These are phyloP conservation scores for Starmerella bombi DNA, from an alignment of 805 yeast genomes.

Conservation along the genomic window DNA sequence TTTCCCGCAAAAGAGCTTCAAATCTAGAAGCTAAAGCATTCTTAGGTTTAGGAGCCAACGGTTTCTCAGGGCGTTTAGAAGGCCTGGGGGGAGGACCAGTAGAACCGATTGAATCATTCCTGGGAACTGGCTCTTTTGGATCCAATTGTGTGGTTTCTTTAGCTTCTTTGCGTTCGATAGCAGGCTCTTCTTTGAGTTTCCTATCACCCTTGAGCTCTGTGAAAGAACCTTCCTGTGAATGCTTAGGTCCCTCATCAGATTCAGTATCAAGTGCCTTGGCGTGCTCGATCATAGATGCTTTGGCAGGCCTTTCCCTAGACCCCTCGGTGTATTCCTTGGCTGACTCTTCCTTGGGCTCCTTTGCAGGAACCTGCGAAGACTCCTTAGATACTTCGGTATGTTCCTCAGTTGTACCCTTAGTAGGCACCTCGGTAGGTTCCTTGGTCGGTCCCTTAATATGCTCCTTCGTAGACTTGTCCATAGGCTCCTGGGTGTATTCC, in stretches of 20 bases:
- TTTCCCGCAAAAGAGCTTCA: conserved; percentile 16
- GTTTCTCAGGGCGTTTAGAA: conserved; percentile 8
- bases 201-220: conserved; percentile 1
- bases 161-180: too few relatives aligned
- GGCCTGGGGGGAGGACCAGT: too few relatives aligned
- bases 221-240: not conserved
- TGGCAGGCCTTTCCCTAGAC: not conserved
- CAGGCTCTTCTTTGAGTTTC: too few relatives aligned
- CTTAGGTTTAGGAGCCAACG: conserved; percentile 14
- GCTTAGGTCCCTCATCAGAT: not conserved
- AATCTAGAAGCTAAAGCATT: conserved; percentile 15
- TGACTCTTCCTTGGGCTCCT: not conserved
- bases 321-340: not conserved
- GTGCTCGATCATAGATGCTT: not conserved
- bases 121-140: too few relatives aligned
- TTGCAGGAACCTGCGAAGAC: not conserved
- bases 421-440: not conserved
- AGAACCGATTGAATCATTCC: too few relatives aligned
- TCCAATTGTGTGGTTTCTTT: too few relatives aligned
- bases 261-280: not conserved
- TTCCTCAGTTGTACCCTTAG: not conserved
- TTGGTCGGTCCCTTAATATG: not conserved
- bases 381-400: not conserved
- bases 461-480: not conserved
- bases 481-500: not conserved